Evolutionary conservation across 1,284 basidiomycete species (phyloP).

Genomic region (Heterobasidion annosum): DNA sequence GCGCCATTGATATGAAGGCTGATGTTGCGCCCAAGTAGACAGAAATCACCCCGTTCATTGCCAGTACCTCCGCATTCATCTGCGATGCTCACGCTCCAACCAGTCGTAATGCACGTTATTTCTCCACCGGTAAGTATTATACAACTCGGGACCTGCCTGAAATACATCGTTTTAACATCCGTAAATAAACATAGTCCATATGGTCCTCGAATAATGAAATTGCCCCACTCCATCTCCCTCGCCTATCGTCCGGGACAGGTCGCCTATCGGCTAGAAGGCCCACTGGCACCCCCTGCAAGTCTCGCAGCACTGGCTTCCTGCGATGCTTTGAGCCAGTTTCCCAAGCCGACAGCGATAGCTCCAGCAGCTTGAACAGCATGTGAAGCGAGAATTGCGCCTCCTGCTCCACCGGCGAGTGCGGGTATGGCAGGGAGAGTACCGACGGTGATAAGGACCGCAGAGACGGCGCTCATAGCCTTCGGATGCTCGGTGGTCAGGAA

Average conservation of each 20-base stretch:
- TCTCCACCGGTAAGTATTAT: no score
- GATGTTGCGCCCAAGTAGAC: no score
- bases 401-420: slow-evolving; percentile 53
- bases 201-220: neutral
- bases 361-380: slow-evolving; percentile 67
- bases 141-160: no score
- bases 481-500: slow-evolving; percentile 67
- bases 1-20: no score
- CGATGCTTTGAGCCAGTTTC: slow-evolving; percentile 37
- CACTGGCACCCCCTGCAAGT: slow-evolving; percentile 1
- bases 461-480: slow-evolving; percentile 62
- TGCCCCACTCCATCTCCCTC: neutral
- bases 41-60: no score
- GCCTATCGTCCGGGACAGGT: neutral
- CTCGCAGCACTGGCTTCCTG: slow-evolving; percentile 17
- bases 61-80: no score
- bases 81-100: no score
- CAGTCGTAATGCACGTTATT: no score
- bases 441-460: slow-evolving; percentile 67
- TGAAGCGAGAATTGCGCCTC: slow-evolving; percentile 61
- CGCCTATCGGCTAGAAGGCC: neutral
- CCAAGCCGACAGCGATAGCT: slow-evolving; percentile 64
- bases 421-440: slow-evolving; percentile 65
- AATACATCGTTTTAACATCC: neutral
- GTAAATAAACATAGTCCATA: neutral